phyloP scores from a whole-genome alignment of 495 filamentous ascomycete genomes.

The Ascodesmis nigricans region DNA sequence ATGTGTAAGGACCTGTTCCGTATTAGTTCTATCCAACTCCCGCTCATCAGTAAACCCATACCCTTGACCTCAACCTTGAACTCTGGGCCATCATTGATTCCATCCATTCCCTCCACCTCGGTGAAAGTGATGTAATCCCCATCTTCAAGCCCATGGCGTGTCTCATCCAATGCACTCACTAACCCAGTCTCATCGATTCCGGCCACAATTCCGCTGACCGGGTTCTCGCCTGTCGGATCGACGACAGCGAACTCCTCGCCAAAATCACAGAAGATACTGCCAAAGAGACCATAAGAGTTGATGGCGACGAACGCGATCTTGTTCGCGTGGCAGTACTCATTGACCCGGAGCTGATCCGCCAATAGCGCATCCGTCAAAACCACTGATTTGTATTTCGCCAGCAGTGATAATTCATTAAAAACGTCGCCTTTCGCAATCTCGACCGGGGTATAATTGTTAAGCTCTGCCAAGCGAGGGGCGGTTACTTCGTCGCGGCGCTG shows the following conservation, averaged over 20 bases:
- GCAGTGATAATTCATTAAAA: conserved; percentile 39
- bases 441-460: conserved; percentile 91
- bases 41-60: conserved; percentile 1
- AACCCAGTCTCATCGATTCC: conserved; percentile 70
- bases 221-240: conserved; percentile 77
- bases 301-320: conserved; percentile 72
- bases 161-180: conserved; percentile 89
- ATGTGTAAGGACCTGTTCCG: conserved; percentile 58
- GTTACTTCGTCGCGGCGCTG: conserved; percentile 74
- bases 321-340: conserved; percentile 81
- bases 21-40: background rate
- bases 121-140: conserved; percentile 90
- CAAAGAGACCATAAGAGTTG: conserved; percentile 85
- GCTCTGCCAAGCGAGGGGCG: conserved; percentile 69
- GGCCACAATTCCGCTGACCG: conserved; percentile 73
- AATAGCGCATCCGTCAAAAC: conserved; percentile 71
- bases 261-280: conserved; percentile 91
- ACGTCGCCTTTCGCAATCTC: conserved; percentile 39
- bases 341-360: conserved; percentile 54
- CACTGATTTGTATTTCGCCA: conserved; percentile 75
- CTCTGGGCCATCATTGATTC: conserved; percentile 34
- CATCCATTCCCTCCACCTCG: conserved; percentile 85
- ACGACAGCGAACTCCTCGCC: conserved; percentile 76
- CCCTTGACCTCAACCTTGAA: conserved; percentile 82
- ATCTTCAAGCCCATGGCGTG: conserved; percentile 84